Base-by-base conservation (phyloP, 257 asterid genomes). In the Solanum neorickii region DNA sequence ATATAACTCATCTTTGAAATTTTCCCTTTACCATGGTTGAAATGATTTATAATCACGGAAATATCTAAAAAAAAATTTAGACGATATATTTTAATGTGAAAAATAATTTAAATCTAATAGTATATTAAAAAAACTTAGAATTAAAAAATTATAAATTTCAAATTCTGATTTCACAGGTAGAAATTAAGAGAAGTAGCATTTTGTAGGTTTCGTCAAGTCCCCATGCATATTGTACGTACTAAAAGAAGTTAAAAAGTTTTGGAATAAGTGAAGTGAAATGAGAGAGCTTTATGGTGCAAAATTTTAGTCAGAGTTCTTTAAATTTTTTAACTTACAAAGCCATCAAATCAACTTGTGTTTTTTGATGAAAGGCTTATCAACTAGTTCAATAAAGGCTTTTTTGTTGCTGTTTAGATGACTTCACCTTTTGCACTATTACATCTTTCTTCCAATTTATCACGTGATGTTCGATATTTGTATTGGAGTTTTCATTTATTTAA, bases 211-310 rank as follows among this genome's bases (percentile, higher is more conserved):
- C 5, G n/a, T 76, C 9, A 42, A 76, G 60, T 80, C 8, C 84
- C 85, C 85, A 47, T 80, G 85, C 85, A 80, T 47, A 27, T 29
- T 80, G 69, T 29, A 80, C 68, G 84, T 80, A 80, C 84, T 80
- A 47, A 80, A 47, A 47, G 68, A 80, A 80, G 68, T 47, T 78
- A 78, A 78, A 77, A 9, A 16, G 9, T 39, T 78, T 78, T 31
- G 37, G 42, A 6, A 25, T 27, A 27, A 80, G 65, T 80, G 60
- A 4, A 78, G 27, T 47, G 5, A 80, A 25, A 1, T 65, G 41
- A 78, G 11, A 78, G 16, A 46, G 5, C 11, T 78, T 78, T 78
- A 5, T 78, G 23, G 66, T 15, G 66, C 15, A 78, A 72, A 77
- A 46, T 46, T 78, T 78, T 46, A 47, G 27, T 47, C 66, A 78